phyloP scores from a whole-genome alignment of 2,329 filamentous ascomycete genomes.

The Arthroderma uncinatum region DNA sequence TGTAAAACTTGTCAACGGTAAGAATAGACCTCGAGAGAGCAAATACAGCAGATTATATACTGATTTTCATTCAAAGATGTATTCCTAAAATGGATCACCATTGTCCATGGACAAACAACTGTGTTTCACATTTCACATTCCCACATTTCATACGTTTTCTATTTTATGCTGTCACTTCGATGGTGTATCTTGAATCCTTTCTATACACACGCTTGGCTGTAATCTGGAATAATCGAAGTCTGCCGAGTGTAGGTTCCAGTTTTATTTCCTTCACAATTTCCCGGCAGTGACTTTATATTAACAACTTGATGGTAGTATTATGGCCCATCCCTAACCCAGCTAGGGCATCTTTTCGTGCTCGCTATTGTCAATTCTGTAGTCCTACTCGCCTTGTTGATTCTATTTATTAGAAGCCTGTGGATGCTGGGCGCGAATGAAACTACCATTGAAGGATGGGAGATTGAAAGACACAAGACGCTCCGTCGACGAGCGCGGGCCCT shows the following conservation, averaged over 20 bases:
- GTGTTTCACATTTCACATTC: constrained; percentile 54
- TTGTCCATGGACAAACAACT: constrained; percentile 56
- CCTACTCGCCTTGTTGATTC: constrained; percentile 44
- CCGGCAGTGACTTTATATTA: constrained; percentile 4
- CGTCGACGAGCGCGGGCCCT: constrained; percentile 37
- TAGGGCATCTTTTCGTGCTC: constrained; percentile 46
- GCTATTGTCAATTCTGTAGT: constrained; percentile 46
- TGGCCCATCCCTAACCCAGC: constrained; percentile 43
- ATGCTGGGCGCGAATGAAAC: constrained; percentile 48
- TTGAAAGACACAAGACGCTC: constrained; percentile 39
- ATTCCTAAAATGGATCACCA: constrained; percentile 58
- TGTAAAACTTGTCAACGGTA: constrained; percentile 53
- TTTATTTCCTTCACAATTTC: background rate
- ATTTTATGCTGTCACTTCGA: constrained; percentile 47
- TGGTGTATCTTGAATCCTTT: constrained; percentile 46
- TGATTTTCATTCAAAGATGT: constrained; percentile 33
- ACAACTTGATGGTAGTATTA: constrained; percentile 40
- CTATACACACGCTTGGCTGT: constrained; percentile 42
- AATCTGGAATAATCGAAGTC: constrained; percentile 44
- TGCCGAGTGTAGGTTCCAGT: constrained; percentile 43
- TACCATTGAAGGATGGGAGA: constrained; percentile 55
- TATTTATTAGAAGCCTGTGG: constrained; percentile 46
- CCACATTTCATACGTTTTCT: constrained; percentile 56
- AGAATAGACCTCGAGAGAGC: constrained; percentile 7
- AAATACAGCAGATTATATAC: background rate